Evolutionary conservation across 1,139 yeast species (phyloP).

Genomic region (Hemisphaericaspora xylanilytica): DNA sequence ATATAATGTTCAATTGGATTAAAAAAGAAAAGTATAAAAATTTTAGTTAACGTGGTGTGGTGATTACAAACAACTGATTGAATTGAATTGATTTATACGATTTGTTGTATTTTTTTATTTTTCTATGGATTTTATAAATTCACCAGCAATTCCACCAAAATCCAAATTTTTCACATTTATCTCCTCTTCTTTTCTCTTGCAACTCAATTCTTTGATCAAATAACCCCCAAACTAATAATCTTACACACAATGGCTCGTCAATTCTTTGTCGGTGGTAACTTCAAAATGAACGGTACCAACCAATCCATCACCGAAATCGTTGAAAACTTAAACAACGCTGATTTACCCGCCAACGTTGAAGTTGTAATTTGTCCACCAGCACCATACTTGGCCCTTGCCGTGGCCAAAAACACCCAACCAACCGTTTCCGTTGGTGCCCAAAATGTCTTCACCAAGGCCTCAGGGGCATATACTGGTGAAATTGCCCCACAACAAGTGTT

Average conservation of each 20-base stretch:
- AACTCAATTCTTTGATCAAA: constrained; percentile 1
- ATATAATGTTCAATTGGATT: neutral
- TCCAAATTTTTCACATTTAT: constrained; percentile 1
- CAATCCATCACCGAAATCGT: constrained; percentile 80
- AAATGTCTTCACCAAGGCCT: constrained; percentile 79
- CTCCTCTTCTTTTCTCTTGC: neutral
- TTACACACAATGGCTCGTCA: constrained; percentile 70
- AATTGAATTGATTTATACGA: too few species aligned
- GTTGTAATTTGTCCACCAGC: constrained; percentile 97
- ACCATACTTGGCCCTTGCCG: constrained; percentile 81
- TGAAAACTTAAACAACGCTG: constrained; percentile 75
- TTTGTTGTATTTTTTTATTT: neutral
- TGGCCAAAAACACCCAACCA: constrained; percentile 62
- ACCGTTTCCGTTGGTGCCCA: constrained; percentile 86
- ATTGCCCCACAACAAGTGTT: constrained; percentile 82
- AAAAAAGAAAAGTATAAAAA: too few species aligned
- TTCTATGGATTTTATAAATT: neutral
- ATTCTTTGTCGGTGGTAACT: constrained; percentile 98
- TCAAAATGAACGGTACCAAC: constrained; percentile 96
- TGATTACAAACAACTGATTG: too few species aligned
- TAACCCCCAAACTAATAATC: neutral
- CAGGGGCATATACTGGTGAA: constrained; percentile 99
- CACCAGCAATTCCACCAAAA: neutral
- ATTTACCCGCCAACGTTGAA: constrained; percentile 72
- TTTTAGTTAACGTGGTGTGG: too few species aligned